Evolutionary conservation across 23 red algal genomes (phyloP).

Genomic region (Gracilaria gracilis): DNA sequence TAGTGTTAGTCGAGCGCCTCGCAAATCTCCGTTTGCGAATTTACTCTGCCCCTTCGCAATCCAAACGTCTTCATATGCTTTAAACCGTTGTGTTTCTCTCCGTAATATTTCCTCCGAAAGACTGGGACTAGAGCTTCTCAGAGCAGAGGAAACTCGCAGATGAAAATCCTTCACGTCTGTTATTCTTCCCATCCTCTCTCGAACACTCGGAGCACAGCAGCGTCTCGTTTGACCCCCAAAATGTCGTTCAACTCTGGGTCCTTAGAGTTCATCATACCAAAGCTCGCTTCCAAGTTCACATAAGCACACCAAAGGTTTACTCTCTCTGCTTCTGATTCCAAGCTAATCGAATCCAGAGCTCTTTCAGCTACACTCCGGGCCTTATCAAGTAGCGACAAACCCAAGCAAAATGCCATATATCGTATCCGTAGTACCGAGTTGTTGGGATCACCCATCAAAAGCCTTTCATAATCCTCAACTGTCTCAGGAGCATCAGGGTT

Average conservation of each 20-base stretch:
- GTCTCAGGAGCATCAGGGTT: slow-evolving; percentile 82
- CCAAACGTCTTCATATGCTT: slow-evolving; percentile 76
- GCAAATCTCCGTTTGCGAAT: slow-evolving; percentile 56
- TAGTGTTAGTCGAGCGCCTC: slow-evolving; percentile 56
- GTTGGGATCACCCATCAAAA: slow-evolving; percentile 86
- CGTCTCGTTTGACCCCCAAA: slow-evolving; percentile 37
- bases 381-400: slow-evolving; percentile 70
- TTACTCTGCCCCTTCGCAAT: slow-evolving; percentile 48
- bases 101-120: slow-evolving; percentile 69
- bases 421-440: slow-evolving; percentile 84
- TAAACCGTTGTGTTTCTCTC: slow-evolving; percentile 62
- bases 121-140: slow-evolving; percentile 39
- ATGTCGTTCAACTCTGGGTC: slow-evolving; percentile 43
- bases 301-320: slow-evolving; percentile 92
- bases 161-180: slow-evolving; percentile 76
- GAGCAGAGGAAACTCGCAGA: slow-evolving; percentile 54
- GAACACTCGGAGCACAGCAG: slow-evolving; percentile 76
- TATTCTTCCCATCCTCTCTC: slow-evolving; percentile 77
- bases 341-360: slow-evolving; percentile 78
- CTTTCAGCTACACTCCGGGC: slow-evolving; percentile 85
- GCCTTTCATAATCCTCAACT: slow-evolving; percentile 93
- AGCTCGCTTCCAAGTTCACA: slow-evolving; percentile 87
- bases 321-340: slow-evolving; percentile 64
- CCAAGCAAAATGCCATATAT: slow-evolving; percentile 93
- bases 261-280: slow-evolving; percentile 57